These are phyloP conservation scores for Leucogyrophana mollusca DNA, from an alignment of 768 basidiomycete species.

Conservation along the genomic window DNA sequence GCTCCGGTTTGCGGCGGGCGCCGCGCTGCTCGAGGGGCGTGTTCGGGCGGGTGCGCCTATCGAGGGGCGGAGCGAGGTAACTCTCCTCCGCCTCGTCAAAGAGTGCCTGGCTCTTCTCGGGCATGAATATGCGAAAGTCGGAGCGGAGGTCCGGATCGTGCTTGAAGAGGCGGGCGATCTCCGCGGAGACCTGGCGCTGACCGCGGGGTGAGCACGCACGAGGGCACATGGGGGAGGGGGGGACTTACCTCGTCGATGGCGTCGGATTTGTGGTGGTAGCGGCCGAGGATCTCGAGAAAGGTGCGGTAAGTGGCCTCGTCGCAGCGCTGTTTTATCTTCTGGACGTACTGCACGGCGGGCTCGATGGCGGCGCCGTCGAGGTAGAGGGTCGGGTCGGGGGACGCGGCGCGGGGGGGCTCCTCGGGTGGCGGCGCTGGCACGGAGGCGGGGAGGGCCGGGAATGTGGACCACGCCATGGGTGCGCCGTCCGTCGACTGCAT, in stretches of 20 bases:
- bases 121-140: conserved; percentile 77
- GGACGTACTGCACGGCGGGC: conserved; percentile 91
- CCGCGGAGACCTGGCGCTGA: conserved; percentile 68
- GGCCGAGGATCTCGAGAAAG: conserved; percentile 73
- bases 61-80: conserved; percentile 24
- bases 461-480: conserved; percentile 39
- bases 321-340: conserved; percentile 94
- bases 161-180: conserved; percentile 69
- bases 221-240: conserved; percentile 8
- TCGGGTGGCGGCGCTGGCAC: conserved; percentile 8
- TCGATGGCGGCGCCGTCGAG: conserved; percentile 53
- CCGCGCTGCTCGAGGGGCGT: conserved; percentile 33
- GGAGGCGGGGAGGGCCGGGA: conserved; percentile 9
- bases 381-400: conserved; percentile 22
- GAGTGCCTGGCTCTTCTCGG: conserved; percentile 51
- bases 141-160: conserved; percentile 72
- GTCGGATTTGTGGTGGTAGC: conserved; percentile 59
- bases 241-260: conserved; percentile 55
- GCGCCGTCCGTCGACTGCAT: conserved; percentile 53
- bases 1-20: conserved; percentile 44
- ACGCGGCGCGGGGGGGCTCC: conserved; percentile 1
- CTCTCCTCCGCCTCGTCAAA: conserved; percentile 43
- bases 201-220: no score
- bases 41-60: conserved; percentile 34
- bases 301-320: conserved; percentile 84